Evolutionary conservation across 768 basidiomycete species (phyloP).

Genomic region (Mrakia blollopis): DNA sequence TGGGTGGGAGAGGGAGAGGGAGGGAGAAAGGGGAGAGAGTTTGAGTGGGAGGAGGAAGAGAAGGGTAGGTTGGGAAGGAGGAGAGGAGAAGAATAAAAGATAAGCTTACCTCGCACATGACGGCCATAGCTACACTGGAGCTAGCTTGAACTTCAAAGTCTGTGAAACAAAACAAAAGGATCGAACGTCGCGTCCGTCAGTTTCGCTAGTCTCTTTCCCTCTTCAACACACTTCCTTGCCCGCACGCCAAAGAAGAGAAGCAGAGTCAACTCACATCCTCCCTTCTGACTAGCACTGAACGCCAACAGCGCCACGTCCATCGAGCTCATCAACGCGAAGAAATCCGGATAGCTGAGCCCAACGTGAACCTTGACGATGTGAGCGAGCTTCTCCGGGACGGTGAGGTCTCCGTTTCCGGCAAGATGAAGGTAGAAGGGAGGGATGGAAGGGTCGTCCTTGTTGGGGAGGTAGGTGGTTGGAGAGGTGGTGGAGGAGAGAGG

Average conservation of each 20-base stretch:
- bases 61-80: neutral
- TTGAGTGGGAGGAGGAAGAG: neutral
- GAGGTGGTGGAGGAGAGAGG: neutral
- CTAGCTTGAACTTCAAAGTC: slow-evolving; percentile 48
- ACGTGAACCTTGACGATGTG: slow-evolving; percentile 46
- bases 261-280: slow-evolving; percentile 38
- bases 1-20: no score
- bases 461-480: slow-evolving; percentile 4
- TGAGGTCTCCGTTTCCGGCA: slow-evolving; percentile 30
- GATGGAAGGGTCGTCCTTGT: slow-evolving; percentile 15
- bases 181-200: neutral
- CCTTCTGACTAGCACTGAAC: slow-evolving; percentile 41
- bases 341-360: slow-evolving; percentile 46
- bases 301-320: slow-evolving; percentile 50
- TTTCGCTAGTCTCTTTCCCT: neutral
- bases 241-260: neutral
- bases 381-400: slow-evolving; percentile 45
- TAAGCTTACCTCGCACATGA: slow-evolving; percentile 46
- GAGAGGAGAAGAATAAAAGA: neutral
- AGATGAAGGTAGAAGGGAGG: slow-evolving; percentile 32
- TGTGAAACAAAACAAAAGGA: slow-evolving; percentile 12
- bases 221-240: neutral
- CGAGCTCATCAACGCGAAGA: slow-evolving; percentile 45
- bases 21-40: slow-evolving; percentile 26
- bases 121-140: slow-evolving; percentile 48